A percentile compares a stretch with the other conserved stretches of the same genome.
phyloP scores from a whole-genome alignment of 2,329 filamentous ascomycete species.

The Rhynchosporium secalis region DNA sequence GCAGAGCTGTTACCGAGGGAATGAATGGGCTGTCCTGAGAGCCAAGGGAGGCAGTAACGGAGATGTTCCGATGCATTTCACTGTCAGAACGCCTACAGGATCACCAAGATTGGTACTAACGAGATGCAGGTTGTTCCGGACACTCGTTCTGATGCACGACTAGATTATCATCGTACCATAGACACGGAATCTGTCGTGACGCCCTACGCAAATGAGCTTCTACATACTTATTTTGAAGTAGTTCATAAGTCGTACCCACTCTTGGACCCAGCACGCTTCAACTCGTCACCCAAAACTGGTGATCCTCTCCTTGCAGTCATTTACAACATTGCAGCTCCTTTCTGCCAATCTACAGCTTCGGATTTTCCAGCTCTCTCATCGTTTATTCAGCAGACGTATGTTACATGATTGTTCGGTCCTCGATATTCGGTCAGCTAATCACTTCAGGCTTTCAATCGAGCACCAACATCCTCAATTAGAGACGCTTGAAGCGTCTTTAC shows the following conservation, averaged over 20 bases:
- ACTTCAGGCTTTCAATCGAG: conserved; percentile 31
- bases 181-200: conserved; percentile 31
- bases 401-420: conserved; percentile 3
- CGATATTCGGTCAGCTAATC: conserved; percentile 1
- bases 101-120: not conserved
- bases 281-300: conserved; percentile 17
- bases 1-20: conserved; percentile 33
- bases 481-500: conserved; percentile 33
- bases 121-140: conserved; percentile 32
- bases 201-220: conserved; percentile 26
- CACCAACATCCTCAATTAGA: conserved; percentile 31
- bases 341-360: conserved; percentile 28
- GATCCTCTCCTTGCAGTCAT: conserved; percentile 31
- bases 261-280: conserved; percentile 33
- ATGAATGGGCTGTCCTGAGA: conserved; percentile 33
- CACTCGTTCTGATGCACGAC: conserved; percentile 31
- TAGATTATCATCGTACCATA: conserved; percentile 30
- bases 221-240: conserved; percentile 33
- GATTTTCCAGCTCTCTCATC: conserved; percentile 24
- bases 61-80: conserved; percentile 31
- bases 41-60: conserved; percentile 27
- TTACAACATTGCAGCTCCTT: conserved; percentile 32
- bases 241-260: conserved; percentile 33
- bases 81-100: conserved; percentile 17
- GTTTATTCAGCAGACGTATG: conserved; percentile 31